A percentile compares a stretch with the other conserved stretches of the same genome.
These are phyloP conservation scores for Skeletonema potamos DNA, from an alignment of 108 stramenopile genomes.

Conservation along the genomic window DNA sequence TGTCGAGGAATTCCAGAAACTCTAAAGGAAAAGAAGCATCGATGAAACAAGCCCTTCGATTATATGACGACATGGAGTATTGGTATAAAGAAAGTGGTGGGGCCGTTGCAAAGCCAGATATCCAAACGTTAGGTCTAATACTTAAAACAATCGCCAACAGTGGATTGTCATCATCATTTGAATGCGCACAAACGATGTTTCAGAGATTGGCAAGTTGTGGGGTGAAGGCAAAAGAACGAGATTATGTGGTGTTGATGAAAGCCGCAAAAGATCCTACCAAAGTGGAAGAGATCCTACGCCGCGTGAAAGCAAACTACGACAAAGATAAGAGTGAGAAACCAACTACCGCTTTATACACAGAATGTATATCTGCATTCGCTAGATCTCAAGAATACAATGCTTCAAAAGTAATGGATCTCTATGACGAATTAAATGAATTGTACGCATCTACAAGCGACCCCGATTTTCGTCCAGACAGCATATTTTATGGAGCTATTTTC, in stretches of 20 bases:
- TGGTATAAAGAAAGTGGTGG: constrained; percentile 24
- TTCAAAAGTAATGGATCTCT: constrained; percentile 24
- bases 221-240: constrained; percentile 26
- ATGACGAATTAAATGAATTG: constrained; percentile 28
- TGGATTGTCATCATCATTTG: constrained; percentile 6
- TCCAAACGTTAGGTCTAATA: constrained; percentile 30
- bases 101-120: constrained; percentile 26
- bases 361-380: constrained; percentile 34
- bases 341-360: constrained; percentile 24
- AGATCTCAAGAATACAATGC: constrained; percentile 17
- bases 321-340: constrained; percentile 40
- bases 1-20: constrained; percentile 16
- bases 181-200: constrained; percentile 11
- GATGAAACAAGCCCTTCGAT: constrained; percentile 12
- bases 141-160: constrained; percentile 31
- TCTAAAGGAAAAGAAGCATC: constrained; percentile 13
- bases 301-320: constrained; percentile 29
- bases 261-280: constrained; percentile 21
- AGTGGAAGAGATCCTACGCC: constrained; percentile 24
- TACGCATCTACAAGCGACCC: constrained; percentile 30
- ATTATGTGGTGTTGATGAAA: constrained; percentile 21
- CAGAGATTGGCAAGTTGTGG: constrained; percentile 22
- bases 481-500: constrained; percentile 30
- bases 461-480: constrained; percentile 34
- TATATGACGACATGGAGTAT: constrained; percentile 32